A percentile compares a stretch with the other conserved stretches of the same genome.
phyloP scores from a whole-genome alignment of 495 filamentous ascomycete species.

The Aspergillus ostianus region DNA sequence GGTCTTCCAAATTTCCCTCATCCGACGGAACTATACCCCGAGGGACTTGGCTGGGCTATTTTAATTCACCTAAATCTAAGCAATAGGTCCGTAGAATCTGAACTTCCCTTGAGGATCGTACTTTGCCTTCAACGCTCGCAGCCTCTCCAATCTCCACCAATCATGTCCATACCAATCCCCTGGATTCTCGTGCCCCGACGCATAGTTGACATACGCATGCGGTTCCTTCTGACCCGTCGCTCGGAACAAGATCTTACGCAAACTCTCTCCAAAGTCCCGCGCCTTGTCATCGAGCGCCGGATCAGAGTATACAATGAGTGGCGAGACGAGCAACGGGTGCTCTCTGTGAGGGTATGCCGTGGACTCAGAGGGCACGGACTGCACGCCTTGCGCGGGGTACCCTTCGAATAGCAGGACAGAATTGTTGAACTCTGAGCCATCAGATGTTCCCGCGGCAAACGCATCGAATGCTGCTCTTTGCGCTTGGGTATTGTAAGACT shows the following conservation, averaged over 20 bases:
- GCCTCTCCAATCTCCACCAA: slow-evolving; percentile 37
- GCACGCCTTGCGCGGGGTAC: slow-evolving; percentile 35
- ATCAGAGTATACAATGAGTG: slow-evolving; percentile 19
- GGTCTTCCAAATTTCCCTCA: no score
- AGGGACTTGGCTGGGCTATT: no score
- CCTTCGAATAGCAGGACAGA: slow-evolving; percentile 37
- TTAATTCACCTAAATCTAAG: not conserved
- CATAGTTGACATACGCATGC: slow-evolving; percentile 51
- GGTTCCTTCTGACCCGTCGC: slow-evolving; percentile 23
- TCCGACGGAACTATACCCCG: no score
- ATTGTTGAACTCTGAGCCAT: slow-evolving; percentile 19
- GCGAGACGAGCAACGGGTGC: slow-evolving; percentile 23
- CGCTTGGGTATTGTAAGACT: slow-evolving; percentile 18
- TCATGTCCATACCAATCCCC: slow-evolving; percentile 49
- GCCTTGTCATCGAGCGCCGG: slow-evolving; percentile 21
- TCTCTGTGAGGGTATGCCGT: slow-evolving; percentile 40
- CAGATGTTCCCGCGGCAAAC: slow-evolving; percentile 41
- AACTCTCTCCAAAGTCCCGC: slow-evolving; percentile 15
- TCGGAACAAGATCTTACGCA: slow-evolving; percentile 21
- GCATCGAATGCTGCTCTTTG: slow-evolving; percentile 18
- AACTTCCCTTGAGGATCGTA: slow-evolving; percentile 64
- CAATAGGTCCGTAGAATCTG: slow-evolving; percentile 3
- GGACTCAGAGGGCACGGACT: slow-evolving; percentile 20
- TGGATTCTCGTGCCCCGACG: slow-evolving; percentile 37
- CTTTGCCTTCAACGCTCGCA: slow-evolving; percentile 78